Conservation (phyloP, 1,284 basidiomycete species). For the Ustilago nuda region DNA sequence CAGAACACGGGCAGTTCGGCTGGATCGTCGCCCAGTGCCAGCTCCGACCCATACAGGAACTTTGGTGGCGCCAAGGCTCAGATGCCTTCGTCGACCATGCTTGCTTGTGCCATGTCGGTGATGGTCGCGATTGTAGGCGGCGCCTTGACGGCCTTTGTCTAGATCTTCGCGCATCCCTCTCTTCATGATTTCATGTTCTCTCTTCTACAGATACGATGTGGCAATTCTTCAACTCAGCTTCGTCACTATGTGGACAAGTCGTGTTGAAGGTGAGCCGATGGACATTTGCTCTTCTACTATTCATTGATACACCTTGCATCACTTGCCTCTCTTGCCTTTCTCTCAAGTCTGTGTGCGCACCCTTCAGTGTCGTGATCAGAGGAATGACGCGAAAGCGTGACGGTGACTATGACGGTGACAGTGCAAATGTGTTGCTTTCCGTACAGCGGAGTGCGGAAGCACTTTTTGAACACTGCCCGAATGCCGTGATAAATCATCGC, state of each 20-base stretch:
- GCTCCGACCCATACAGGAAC: constrained; percentile 37
- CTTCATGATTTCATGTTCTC: neutral
- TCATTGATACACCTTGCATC: constrained; percentile 1
- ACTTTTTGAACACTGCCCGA: neutral
- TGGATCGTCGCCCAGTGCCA: constrained; percentile 24
- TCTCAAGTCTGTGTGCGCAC: neutral
- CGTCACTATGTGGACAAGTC: neutral
- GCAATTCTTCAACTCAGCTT: neutral
- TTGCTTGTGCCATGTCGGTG: constrained; percentile 28
- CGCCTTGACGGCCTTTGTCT: constrained; percentile 29
- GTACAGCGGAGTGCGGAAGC: neutral
- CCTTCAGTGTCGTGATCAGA: neutral
- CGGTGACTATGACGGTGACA: too few species aligned
- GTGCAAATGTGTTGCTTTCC: neutral
- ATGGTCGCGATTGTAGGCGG: constrained; percentile 24
- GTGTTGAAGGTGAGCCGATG: neutral
- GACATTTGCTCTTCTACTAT: neutral
- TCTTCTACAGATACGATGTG: neutral
- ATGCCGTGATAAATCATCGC: neutral
- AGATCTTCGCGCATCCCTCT: neutral
- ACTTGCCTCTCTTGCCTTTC: neutral
- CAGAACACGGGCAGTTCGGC: constrained; percentile 27
- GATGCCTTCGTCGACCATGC: constrained; percentile 4
- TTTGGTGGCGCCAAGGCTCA: constrained; percentile 28
- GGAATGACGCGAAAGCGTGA: neutral